A percentile compares a stretch with the other conserved stretches of the same genome.
Conservation (phyloP, 176 grass and related monocot species). For the Eleusine coracana region DNA sequence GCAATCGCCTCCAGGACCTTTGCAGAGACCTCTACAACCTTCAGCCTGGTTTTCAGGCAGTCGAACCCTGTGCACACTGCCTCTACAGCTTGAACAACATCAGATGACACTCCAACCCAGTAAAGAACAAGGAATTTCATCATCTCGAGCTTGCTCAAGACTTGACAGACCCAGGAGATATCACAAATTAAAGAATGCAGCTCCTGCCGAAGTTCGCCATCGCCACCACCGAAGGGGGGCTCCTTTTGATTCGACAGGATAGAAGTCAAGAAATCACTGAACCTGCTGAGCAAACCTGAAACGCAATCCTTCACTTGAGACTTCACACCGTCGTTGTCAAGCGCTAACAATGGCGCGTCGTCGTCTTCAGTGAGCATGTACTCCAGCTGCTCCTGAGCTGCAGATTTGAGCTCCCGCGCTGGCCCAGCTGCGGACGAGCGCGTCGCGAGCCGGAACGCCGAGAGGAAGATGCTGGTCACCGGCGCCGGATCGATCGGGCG, state of each 20-base stretch:
- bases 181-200: constrained; percentile 57
- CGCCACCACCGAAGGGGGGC: not conserved
- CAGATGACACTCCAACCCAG: constrained; percentile 56
- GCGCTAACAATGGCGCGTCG: constrained; percentile 64
- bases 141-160: constrained; percentile 91
- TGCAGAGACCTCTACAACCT: constrained; percentile 71
- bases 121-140: constrained; percentile 67
- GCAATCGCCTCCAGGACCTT: constrained; percentile 73
- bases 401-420: constrained; percentile 63
- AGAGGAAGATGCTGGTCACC: constrained; percentile 62
- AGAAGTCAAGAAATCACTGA: constrained; percentile 49
- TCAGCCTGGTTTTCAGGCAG: constrained; percentile 51
- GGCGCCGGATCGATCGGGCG: constrained; percentile 49
- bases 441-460: constrained; percentile 70
- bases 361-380: constrained; percentile 98
- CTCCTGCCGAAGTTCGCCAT: constrained; percentile 18
- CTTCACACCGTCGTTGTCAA: constrained; percentile 53
- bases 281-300: constrained; percentile 45
- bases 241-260: constrained; percentile 21
- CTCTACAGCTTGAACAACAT: constrained; percentile 41
- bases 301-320: constrained; percentile 61
- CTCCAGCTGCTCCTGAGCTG: constrained; percentile 85
- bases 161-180: constrained; percentile 78
- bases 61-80: not conserved
- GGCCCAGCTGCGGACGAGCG: constrained; percentile 31